These are phyloP conservation scores for Sphaerulina vaccinii DNA, from an alignment of 2,329 filamentous ascomycete genomes.

Conservation along the genomic window DNA sequence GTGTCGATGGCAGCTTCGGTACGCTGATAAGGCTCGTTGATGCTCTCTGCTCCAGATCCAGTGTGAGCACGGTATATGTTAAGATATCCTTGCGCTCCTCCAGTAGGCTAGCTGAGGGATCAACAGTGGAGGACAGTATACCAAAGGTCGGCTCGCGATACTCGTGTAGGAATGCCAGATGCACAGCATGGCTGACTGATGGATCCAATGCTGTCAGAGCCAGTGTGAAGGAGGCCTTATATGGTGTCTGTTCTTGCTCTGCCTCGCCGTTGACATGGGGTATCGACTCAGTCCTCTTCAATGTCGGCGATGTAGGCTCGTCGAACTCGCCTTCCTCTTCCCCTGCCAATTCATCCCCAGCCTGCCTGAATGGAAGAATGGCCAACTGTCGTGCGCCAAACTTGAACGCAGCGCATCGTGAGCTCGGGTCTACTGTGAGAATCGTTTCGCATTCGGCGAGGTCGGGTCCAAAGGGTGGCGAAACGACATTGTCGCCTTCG, in stretches of 20 bases:
- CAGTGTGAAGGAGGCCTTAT: constrained; percentile 88
- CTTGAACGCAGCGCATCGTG: constrained; percentile 89
- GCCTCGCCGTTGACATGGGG: constrained; percentile 40
- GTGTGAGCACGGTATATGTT: constrained; percentile 89
- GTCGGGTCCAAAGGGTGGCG: constrained; percentile 70
- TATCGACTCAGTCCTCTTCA: constrained; percentile 26
- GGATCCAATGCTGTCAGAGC: constrained; percentile 86
- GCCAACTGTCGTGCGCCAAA: constrained; percentile 87
- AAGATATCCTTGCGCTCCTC: constrained; percentile 78
- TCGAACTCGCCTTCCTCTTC: constrained; percentile 77
- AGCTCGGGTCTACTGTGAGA: constrained; percentile 83
- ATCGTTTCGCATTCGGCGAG: constrained; percentile 75
- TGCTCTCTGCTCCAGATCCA: constrained; percentile 88
- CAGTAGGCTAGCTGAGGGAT: constrained; percentile 70
- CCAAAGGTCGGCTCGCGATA: constrained; percentile 98
- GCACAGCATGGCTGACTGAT: constrained; percentile 80
- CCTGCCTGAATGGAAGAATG: constrained; percentile 86
- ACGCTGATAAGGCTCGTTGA: constrained; percentile 92
- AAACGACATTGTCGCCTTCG: constrained; percentile 73
- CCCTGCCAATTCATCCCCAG: constrained; percentile 69
- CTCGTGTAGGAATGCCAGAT: constrained; percentile 90
- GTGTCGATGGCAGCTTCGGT: constrained; percentile 77
- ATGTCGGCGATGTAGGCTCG: constrained; percentile 47
- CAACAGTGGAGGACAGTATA: constrained; percentile 75
- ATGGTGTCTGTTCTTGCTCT: constrained; percentile 58